Evolutionary conservation across 371 early-diverging fungal genomes (phyloP), one percentile per base, ranked within the genome.

Genomic region (Syncephalastrum sp.): DNA sequence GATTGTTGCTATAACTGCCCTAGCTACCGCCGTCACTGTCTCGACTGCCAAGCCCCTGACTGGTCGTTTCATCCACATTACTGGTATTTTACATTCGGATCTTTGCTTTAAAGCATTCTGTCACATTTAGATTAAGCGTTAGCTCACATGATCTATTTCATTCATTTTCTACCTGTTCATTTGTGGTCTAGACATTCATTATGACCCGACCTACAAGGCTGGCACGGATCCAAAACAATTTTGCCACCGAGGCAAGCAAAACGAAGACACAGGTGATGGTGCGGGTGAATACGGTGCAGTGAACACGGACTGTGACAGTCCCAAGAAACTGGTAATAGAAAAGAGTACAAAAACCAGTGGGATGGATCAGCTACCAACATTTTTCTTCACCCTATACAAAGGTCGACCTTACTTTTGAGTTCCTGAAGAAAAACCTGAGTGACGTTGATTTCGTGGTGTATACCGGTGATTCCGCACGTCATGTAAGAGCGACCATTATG

Each of bases 401-500:
- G 69, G 50, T 64, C 3, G 60, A 74, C 17, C 51, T 61, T 38
- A 59, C 68, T 4, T 74, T 74, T 51, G 53, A 56, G 6, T 74
- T 69, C 57, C 55, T 77, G 27, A 60, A 59, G 33, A 49, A 50
- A 0, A 59, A 70, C 0, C 42, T 65, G 19, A 54, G 52, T 10
- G 50, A 65, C 15, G 52, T 63, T n/a, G 72, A 77, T 44, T 77
- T 77, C 61, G 53, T 77, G 19, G 55, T 77, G 17, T 74, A 69
- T 56, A 74, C 75, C 23, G 78, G 78, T 25, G 64, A 70, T 45
- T 66, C 61, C 24, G 57, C 56, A n/a, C 49, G 66, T 42, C 63
- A 64, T 61, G 61, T 70, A 61, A 50, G 38, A 12, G 38, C 38
- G 8, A 12, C 38, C 38, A 0, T 33, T 10, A 33, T 33, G 10